These are phyloP conservation scores for Gelatoporia subvermispora DNA, from an alignment of 768 basidiomycete species.

Conservation along the genomic window DNA sequence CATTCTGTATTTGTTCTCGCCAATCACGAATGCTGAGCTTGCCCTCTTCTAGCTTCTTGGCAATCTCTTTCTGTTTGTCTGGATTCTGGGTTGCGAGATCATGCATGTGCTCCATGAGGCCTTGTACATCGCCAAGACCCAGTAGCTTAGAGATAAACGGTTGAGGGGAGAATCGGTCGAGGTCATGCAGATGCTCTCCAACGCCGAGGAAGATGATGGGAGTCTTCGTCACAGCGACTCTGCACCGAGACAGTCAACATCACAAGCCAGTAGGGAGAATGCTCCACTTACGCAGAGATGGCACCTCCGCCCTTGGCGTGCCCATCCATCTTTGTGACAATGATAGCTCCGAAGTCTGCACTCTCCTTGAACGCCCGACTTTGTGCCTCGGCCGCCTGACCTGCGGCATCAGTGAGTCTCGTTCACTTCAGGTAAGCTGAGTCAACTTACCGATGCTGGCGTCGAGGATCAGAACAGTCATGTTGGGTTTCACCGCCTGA, in stretches of 20 bases:
- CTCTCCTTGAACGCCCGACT: conserved; percentile 96
- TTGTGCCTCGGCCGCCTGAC: conserved; percentile 97
- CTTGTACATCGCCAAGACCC: conserved; percentile 94
- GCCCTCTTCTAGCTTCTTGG: conserved; percentile 95
- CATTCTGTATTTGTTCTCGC: conserved; percentile 94
- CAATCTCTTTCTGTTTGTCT: conserved; percentile 96
- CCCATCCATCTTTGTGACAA: conserved; percentile 99
- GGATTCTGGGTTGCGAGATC: conserved; percentile 91
- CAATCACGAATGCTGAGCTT: conserved; percentile 96
- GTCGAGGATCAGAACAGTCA: conserved; percentile 94
- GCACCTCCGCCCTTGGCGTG: conserved; percentile 99
- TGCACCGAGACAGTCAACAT: conserved; percentile 25
- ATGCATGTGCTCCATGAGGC: conserved; percentile 98
- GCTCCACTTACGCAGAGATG: conserved; percentile 86
- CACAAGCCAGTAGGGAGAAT: neutral
- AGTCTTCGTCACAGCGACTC: conserved; percentile 97
- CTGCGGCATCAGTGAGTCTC: conserved; percentile 25
- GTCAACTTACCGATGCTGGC: conserved; percentile 79
- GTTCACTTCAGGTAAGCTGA: neutral
- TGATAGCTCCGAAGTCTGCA: conserved; percentile 96
- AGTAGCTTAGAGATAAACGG: conserved; percentile 97
- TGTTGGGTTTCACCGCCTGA: conserved; percentile 88
- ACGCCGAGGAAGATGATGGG: conserved; percentile 98
- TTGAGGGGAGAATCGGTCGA: conserved; percentile 92
- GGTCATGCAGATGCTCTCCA: conserved; percentile 95